These are phyloP conservation scores for Beauveria sp. DNA, from an alignment of 2,329 filamentous ascomycete species.

Conservation along the genomic window DNA sequence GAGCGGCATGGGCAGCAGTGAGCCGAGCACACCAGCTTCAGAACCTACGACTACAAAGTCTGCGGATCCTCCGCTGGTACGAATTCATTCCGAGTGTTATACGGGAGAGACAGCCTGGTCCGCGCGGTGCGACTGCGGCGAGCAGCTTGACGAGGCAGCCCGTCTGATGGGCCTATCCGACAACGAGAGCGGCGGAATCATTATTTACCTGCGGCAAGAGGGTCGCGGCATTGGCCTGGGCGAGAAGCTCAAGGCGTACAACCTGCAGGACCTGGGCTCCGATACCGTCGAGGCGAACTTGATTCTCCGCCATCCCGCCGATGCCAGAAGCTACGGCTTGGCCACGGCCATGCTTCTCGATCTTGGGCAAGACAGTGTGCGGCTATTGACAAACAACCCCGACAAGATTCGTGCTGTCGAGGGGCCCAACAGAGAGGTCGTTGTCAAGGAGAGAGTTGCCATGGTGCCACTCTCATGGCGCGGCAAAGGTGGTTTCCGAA, in stretches of 20 bases:
- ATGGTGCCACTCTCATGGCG: slow-evolving; percentile 97
- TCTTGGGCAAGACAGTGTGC: slow-evolving; percentile 69
- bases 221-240: slow-evolving; percentile 89
- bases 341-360: slow-evolving; percentile 91
- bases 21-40: background rate
- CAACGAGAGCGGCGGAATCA: slow-evolving; percentile 67
- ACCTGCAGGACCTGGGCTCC: slow-evolving; percentile 91
- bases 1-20: slow-evolving; percentile 50
- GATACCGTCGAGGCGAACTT: slow-evolving; percentile 97
- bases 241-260: slow-evolving; percentile 97
- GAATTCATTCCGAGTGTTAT: slow-evolving; percentile 97
- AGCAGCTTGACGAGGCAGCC: slow-evolving; percentile 94
- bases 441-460: slow-evolving; percentile 80
- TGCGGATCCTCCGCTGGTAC: slow-evolving; percentile 59
- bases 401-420: slow-evolving; percentile 95
- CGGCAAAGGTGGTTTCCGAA: slow-evolving; percentile 72
- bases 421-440: slow-evolving; percentile 78
- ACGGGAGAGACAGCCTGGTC: slow-evolving; percentile 99
- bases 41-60: background rate
- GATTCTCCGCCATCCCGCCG: slow-evolving; percentile 81
- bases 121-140: slow-evolving; percentile 92
- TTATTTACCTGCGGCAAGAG: slow-evolving; percentile 93
- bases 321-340: slow-evolving; percentile 90
- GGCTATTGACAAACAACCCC: slow-evolving; percentile 90
- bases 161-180: slow-evolving; percentile 75